A percentile compares a stretch with the other conserved stretches of the same genome.
phyloP scores from a whole-genome alignment of 805 yeast species.

The Nakazawaea peltata region DNA sequence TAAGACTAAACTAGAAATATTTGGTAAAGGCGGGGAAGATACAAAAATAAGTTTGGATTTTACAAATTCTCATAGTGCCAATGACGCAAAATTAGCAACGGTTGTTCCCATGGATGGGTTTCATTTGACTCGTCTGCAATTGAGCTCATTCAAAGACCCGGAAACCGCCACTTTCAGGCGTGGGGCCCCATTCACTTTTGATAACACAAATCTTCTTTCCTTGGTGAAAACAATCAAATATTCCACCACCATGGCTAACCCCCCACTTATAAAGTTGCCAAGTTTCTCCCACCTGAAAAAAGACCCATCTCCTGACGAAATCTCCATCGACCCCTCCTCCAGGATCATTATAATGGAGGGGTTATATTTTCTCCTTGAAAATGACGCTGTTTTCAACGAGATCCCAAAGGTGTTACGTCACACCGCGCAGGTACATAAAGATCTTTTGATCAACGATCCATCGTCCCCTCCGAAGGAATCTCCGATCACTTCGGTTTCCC shows the following conservation, averaged over 20 bases:
- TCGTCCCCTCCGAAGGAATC: too few species aligned
- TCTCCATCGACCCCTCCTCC: constrained; percentile 34
- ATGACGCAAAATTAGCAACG: constrained; percentile 25
- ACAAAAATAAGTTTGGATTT: constrained; percentile 7
- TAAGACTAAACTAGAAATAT: not conserved
- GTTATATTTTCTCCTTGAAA: constrained; percentile 48
- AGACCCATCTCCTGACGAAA: constrained; percentile 60
- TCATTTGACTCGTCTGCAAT: constrained; percentile 46
- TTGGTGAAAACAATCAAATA: constrained; percentile 17
- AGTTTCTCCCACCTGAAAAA: constrained; percentile 68
- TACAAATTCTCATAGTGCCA: too few species aligned
- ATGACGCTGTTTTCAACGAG: not conserved
- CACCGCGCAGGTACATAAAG: too few species aligned
- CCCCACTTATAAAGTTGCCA: constrained; percentile 37
- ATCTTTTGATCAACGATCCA: too few species aligned
- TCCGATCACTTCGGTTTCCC: too few species aligned
- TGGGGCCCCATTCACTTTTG: constrained; percentile 86
- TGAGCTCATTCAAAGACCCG: constrained; percentile 46
- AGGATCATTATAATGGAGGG: constrained; percentile 70
- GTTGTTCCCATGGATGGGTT: constrained; percentile 72
- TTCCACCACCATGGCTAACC: not conserved
- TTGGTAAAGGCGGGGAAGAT: constrained; percentile 6
- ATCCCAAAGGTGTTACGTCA: not conserved
- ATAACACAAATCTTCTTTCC: constrained; percentile 38
- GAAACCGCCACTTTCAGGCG: constrained; percentile 52